phyloP scores from a whole-genome alignment of 1,284 basidiomycete species.

The Veloporphyrellus conicus region DNA sequence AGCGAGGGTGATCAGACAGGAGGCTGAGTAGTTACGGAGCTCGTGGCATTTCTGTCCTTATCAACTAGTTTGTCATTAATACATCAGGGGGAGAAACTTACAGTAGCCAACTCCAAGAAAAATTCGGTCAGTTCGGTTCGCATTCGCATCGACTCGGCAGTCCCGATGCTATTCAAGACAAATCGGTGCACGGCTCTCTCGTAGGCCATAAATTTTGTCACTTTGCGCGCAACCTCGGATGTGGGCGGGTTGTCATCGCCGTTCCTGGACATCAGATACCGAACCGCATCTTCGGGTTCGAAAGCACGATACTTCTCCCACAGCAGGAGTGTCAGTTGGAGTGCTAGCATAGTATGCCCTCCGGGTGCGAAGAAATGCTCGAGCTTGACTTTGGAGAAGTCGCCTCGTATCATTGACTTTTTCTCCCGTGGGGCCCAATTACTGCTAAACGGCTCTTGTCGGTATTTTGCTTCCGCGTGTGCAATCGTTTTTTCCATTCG shows the following conservation, averaged over 20 bases:
- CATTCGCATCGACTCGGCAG: constrained; percentile 17
- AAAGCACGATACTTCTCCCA: constrained; percentile 37
- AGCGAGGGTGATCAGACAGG: constrained; percentile 38
- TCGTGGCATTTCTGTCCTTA: constrained; percentile 39
- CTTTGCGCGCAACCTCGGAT: constrained; percentile 27
- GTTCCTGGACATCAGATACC: constrained; percentile 33
- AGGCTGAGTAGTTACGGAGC: constrained; percentile 43
- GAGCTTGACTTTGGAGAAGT: constrained; percentile 27
- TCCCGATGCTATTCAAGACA: constrained; percentile 38
- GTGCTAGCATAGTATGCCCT: constrained; percentile 41
- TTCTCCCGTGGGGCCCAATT: constrained; percentile 31
- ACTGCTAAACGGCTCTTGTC: constrained; percentile 18
- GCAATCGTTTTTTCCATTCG: constrained; percentile 31
- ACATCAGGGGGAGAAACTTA: constrained; percentile 20
- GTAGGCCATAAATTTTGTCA: constrained; percentile 34
- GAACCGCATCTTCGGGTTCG: constrained; percentile 42
- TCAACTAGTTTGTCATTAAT: neutral
- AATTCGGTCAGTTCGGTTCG: constrained; percentile 35
- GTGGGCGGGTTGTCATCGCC: constrained; percentile 17
- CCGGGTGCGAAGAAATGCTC: constrained; percentile 31
- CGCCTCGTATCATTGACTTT: constrained; percentile 25
- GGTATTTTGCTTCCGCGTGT: constrained; percentile 19
- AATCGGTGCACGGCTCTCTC: constrained; percentile 39
- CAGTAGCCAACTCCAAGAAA: constrained; percentile 42
- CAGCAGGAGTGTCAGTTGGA: constrained; percentile 40